A percentile compares a stretch with the other conserved stretches of the same genome.
Conservation (phyloP, 2,329 filamentous ascomycete species). For the Sporothrix brasiliensis region DNA sequence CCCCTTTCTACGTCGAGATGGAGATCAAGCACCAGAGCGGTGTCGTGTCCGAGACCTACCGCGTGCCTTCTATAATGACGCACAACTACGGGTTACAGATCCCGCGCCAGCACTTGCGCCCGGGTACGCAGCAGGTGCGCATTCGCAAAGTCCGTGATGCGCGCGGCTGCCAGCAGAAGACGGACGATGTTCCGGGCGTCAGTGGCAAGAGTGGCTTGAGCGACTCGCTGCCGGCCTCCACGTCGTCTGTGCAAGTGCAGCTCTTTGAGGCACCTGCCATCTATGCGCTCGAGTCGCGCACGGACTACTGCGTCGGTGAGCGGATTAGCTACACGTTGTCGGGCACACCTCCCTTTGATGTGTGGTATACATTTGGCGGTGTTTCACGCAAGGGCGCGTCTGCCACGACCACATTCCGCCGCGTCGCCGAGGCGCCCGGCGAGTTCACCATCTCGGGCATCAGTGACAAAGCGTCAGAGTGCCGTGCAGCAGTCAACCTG, state of each 20-base stretch:
- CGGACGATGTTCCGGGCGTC: slow-evolving; percentile 45
- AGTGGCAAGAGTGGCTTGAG: slow-evolving; percentile 63
- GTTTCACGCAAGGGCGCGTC: slow-evolving; percentile 77
- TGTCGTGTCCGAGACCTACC: slow-evolving; percentile 76
- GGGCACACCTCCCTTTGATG: slow-evolving; percentile 87
- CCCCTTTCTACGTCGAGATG: slow-evolving; percentile 88
- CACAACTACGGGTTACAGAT: slow-evolving; percentile 79
- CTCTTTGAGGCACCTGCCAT: slow-evolving; percentile 93
- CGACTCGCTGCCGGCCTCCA: not conserved
- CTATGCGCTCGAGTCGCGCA: slow-evolving; percentile 78
- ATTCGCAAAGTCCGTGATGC: slow-evolving; percentile 89
- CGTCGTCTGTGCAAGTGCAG: slow-evolving; percentile 73
- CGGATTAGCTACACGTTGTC: slow-evolving; percentile 89
- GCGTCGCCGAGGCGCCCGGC: slow-evolving; percentile 88
- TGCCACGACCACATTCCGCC: slow-evolving; percentile 80
- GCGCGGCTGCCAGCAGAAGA: slow-evolving; percentile 77
- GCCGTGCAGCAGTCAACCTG: slow-evolving; percentile 76
- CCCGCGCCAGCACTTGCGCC: slow-evolving; percentile 78
- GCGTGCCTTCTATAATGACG: slow-evolving; percentile 75
- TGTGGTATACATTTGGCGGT: slow-evolving; percentile 87
- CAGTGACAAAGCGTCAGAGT: slow-evolving; percentile 85
- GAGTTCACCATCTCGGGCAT: slow-evolving; percentile 85
- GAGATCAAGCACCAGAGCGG: slow-evolving; percentile 90
- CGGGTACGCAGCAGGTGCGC: slow-evolving; percentile 86
- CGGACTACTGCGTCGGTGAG: slow-evolving; percentile 94